A percentile compares a stretch with the other conserved stretches of the same genome.
phyloP scores from a whole-genome alignment of 345 rosid species.

The Boechera stricta region DNA sequence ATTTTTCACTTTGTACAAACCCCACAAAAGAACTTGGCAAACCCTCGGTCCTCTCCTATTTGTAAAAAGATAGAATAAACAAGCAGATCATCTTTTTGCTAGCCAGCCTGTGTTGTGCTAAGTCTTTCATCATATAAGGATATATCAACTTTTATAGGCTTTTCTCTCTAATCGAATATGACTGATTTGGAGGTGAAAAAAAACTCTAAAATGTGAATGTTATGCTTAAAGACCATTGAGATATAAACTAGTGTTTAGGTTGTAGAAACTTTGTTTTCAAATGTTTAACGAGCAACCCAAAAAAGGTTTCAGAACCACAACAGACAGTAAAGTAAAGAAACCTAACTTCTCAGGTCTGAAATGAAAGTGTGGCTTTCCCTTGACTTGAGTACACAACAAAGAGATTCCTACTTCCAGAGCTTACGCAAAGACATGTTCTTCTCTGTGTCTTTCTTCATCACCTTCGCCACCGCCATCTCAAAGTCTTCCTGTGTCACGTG shows the following conservation, averaged over 20 bases:
- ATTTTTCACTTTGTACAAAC: too few species aligned
- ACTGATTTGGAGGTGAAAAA: not conserved
- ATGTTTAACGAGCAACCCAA: constrained; percentile 4
- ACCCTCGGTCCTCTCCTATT: too few species aligned
- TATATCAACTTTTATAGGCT: not conserved
- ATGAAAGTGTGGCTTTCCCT: not conserved
- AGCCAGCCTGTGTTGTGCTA: not conserved
- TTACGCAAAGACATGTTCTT: constrained; percentile 98
- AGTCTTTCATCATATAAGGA: not conserved
- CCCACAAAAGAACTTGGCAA: too few species aligned
- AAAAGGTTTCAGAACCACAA: constrained; percentile 4
- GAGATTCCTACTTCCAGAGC: constrained; percentile 77
- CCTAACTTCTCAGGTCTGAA: constrained; percentile 21
- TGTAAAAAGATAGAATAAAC: too few species aligned
- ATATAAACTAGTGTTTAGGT: constrained; percentile 10
- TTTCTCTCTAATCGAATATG: not conserved
- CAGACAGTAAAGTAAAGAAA: not conserved
- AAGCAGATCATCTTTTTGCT: too few species aligned
- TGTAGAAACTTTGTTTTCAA: constrained; percentile 29
- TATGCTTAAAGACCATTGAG: not conserved
- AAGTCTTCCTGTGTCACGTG: constrained; percentile 99
- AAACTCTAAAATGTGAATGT: not conserved
- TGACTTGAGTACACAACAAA: not conserved
- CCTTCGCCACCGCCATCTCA: constrained; percentile 99
- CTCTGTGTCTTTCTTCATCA: constrained; percentile 99